Conservation (phyloP, 192 early-diverging fungal species). For the Chytriomyces hyalinus region DNA sequence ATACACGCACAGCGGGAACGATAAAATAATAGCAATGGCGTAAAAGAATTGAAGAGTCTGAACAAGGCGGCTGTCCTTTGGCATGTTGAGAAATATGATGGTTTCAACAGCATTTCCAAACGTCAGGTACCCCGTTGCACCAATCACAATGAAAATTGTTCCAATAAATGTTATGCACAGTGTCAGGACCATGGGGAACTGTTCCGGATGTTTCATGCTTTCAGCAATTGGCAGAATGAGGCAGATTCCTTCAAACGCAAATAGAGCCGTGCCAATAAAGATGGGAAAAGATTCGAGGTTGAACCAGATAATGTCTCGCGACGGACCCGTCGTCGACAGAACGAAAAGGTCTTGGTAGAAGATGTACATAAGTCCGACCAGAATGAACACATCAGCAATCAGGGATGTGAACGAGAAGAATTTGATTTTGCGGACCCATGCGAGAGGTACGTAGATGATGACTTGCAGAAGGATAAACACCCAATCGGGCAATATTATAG, state of each 20-base stretch:
- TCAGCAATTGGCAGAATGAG: slow-evolving; percentile 83
- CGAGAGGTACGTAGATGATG: slow-evolving; percentile 77
- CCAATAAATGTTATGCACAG: slow-evolving; percentile 80
- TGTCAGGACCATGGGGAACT: slow-evolving; percentile 84
- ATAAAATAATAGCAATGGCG: slow-evolving; percentile 90
- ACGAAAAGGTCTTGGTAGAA: slow-evolving; percentile 79
- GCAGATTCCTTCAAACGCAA: slow-evolving; percentile 89
- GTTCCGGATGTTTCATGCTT: slow-evolving; percentile 89
- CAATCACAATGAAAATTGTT: slow-evolving; percentile 78
- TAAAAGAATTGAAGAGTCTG: slow-evolving; percentile 82
- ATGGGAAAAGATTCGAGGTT: slow-evolving; percentile 83
- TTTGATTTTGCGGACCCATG: slow-evolving; percentile 91
- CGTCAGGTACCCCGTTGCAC: slow-evolving; percentile 80
- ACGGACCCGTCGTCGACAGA: slow-evolving; percentile 68
- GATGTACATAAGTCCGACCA: slow-evolving; percentile 84
- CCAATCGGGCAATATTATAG: slow-evolving; percentile 62
- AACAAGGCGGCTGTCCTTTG: slow-evolving; percentile 66
- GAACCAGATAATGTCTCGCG: slow-evolving; percentile 70
- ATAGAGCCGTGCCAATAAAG: slow-evolving; percentile 95
- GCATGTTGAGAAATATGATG: slow-evolving; percentile 87
- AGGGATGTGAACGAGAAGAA: slow-evolving; percentile 84
- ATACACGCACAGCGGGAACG: slow-evolving; percentile 91
- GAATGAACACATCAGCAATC: slow-evolving; percentile 91
- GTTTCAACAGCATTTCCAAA: slow-evolving; percentile 86
- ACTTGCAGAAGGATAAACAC: slow-evolving; percentile 80